phyloP scores from a whole-genome alignment of 108 stramenopile species.

The Fistulifera pelliculosa region DNA sequence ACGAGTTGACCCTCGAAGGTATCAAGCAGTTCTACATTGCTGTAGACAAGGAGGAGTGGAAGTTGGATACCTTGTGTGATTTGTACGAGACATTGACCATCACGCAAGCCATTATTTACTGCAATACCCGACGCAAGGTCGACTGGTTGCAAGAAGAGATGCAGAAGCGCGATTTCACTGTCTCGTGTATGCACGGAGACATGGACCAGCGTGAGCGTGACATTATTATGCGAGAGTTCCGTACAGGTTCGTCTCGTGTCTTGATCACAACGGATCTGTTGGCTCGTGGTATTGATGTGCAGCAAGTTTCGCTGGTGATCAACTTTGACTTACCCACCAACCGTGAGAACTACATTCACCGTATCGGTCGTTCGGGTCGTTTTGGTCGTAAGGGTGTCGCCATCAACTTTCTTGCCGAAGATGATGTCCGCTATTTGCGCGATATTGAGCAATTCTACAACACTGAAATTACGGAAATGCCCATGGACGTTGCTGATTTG shows the following conservation, averaged over 20 bases:
- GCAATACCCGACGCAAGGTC: constrained; percentile 99
- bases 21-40: constrained; percentile 99
- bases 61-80: constrained; percentile 98
- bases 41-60: constrained; percentile 98
- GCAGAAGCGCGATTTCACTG: constrained; percentile 95
- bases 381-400: constrained; percentile 99
- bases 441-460: constrained; percentile 99
- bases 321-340: constrained; percentile 99
- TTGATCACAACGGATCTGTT: constrained; percentile 98
- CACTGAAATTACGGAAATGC: constrained; percentile 98
- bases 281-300: constrained; percentile 97
- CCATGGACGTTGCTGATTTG: constrained; percentile 87
- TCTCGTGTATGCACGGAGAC: constrained; percentile 99
- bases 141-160: constrained; percentile 99
- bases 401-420: constrained; percentile 98
- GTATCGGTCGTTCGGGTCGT: constrained; percentile 99
- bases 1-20: constrained; percentile 99
- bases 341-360: constrained; percentile 99
- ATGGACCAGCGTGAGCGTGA: constrained; percentile 99
- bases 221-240: constrained; percentile 99
- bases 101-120: constrained; percentile 99
- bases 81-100: constrained; percentile 99
- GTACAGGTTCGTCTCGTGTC: constrained; percentile 98
- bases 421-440: constrained; percentile 95
- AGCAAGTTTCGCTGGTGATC: constrained; percentile 99